Evolutionary conservation across 2,329 filamentous ascomycete genomes (phyloP).

Genomic region (Ascochyta clinopodiicola): DNA sequence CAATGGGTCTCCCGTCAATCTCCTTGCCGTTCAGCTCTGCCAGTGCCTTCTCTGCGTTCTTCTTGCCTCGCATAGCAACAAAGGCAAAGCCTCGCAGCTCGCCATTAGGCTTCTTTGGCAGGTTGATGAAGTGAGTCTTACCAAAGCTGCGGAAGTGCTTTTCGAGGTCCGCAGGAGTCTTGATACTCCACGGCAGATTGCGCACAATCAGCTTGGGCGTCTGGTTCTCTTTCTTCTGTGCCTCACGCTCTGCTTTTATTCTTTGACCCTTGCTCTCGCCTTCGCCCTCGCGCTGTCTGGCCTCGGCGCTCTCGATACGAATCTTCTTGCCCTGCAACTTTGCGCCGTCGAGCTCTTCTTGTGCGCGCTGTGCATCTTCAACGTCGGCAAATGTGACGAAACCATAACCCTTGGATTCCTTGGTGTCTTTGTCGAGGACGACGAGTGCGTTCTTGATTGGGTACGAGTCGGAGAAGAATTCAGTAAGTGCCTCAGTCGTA

Average conservation of each 20-base stretch:
- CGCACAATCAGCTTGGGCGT: constrained; percentile 88
- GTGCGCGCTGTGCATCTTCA: constrained; percentile 84
- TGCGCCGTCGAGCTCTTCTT: constrained; percentile 80
- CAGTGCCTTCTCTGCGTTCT: constrained; percentile 90
- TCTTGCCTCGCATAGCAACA: constrained; percentile 82
- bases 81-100: constrained; percentile 88
- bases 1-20: constrained; percentile 84
- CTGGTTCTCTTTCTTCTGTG: constrained; percentile 67
- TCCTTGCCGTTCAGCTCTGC: constrained; percentile 86
- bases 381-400: constrained; percentile 97
- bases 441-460: constrained; percentile 97
- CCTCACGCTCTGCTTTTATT: constrained; percentile 71
- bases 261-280: constrained; percentile 50
- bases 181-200: constrained; percentile 96
- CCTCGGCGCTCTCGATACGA: constrained; percentile 85
- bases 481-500: constrained; percentile 82
- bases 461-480: constrained; percentile 92
- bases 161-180: constrained; percentile 79
- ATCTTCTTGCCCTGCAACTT: constrained; percentile 81
- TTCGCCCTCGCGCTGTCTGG: constrained; percentile 71
- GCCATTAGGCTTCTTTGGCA: constrained; percentile 76
- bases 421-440: constrained; percentile 83
- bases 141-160: constrained; percentile 85
- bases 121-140: constrained; percentile 84
- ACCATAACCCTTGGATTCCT: constrained; percentile 88